Evolutionary conservation across 805 yeast species (phyloP).

Genomic region (Yarrowia sp.): DNA sequence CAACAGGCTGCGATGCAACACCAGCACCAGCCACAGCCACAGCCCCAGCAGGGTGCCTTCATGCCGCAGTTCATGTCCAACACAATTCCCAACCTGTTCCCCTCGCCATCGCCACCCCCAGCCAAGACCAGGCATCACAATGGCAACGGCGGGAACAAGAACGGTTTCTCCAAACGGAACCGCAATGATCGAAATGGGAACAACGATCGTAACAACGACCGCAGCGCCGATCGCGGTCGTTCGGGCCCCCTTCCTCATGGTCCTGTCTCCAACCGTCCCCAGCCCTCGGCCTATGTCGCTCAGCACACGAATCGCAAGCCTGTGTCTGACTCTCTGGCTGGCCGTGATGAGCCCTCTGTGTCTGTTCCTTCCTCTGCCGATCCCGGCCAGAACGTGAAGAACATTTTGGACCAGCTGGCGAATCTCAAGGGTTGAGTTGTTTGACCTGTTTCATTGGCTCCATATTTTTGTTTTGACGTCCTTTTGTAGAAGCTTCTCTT

Average conservation of each 20-base stretch:
- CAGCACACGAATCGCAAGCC: conserved; percentile 23
- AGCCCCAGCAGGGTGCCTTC: not conserved
- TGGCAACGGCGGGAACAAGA: conserved; percentile 16
- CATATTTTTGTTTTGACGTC: not conserved
- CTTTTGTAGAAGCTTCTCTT: conserved; percentile 7
- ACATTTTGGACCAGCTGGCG: conserved; percentile 35
- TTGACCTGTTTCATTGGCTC: not conserved
- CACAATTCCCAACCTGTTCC: conserved; percentile 10
- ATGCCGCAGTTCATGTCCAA: conserved; percentile 24
- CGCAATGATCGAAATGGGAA: conserved; percentile 5
- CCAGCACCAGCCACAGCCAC: conserved; percentile 4
- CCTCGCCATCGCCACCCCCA: not conserved
- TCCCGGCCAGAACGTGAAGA: conserved; percentile 20
- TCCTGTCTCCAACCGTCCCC: conserved; percentile 36
- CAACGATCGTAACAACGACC: not conserved
- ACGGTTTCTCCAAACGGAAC: conserved; percentile 19
- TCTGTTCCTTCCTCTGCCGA: not conserved
- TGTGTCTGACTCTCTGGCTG: not conserved
- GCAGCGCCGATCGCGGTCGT: conserved; percentile 31
- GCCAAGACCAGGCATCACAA: conserved; percentile 14
- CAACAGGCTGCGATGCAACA: conserved; percentile 42
- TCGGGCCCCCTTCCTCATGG: conserved; percentile 36
- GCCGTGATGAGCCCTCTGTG: not conserved
- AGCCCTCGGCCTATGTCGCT: conserved; percentile 8
- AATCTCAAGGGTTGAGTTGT: conserved; percentile 20